A percentile compares a stretch with the other conserved stretches of the same genome.
Conservation (phyloP, 148 eudicot genomes). For the Diospyros kaki region DNA sequence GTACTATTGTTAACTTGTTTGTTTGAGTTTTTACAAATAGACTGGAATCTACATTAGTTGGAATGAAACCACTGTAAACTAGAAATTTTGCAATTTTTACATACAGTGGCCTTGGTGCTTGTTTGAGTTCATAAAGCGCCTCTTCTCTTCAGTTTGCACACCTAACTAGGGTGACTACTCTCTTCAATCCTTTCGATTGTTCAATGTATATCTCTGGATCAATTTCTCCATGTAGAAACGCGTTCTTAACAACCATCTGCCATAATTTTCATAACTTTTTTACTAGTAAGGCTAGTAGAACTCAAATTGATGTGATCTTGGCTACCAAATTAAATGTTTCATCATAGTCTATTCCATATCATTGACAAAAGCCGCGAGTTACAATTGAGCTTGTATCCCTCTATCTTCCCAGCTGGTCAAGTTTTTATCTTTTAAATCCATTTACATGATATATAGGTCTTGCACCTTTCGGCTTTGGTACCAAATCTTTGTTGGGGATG, state of each 20-base stretch:
- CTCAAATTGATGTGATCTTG: not conserved
- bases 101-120: not conserved
- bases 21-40: not conserved
- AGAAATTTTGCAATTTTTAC: too few relatives aligned
- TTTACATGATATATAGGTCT: not conserved
- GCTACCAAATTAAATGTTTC: not conserved
- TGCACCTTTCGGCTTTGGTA: too few relatives aligned
- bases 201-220: conserved; percentile 6
- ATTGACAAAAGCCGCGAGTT: not conserved
- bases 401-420: not conserved
- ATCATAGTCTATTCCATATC: not conserved
- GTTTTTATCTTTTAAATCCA: not conserved
- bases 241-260: not conserved
- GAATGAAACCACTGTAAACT: too few relatives aligned
- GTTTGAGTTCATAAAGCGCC: not conserved
- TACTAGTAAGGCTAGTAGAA: not conserved
- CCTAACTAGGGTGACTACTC: not conserved
- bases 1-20: not conserved
- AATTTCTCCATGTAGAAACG: not conserved
- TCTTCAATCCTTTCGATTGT: not conserved
- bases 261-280: not conserved
- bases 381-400: not conserved
- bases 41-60: not conserved
- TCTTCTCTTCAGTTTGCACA: not conserved
- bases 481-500: too few relatives aligned